Conservation (phyloP, 2,329 filamentous ascomycete genomes). For the Venturia effusa region DNA sequence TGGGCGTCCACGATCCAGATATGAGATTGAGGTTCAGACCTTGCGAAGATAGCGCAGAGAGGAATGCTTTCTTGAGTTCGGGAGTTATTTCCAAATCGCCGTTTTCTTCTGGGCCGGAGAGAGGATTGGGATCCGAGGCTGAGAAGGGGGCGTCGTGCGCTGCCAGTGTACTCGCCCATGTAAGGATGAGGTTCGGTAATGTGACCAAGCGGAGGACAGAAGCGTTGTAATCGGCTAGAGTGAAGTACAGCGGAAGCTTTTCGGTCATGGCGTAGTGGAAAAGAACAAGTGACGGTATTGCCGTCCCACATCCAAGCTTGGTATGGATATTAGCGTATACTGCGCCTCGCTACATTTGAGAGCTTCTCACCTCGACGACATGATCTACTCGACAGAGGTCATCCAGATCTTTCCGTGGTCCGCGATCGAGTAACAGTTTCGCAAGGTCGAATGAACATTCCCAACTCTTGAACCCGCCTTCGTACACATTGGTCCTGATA, state of each 20-base stretch:
- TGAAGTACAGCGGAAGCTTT: constrained; percentile 45
- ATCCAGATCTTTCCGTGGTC: constrained; percentile 38
- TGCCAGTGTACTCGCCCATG: constrained; percentile 38
- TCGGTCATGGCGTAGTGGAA: constrained; percentile 50
- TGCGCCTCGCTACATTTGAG: background rate
- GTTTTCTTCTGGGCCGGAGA: constrained; percentile 25
- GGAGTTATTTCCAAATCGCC: constrained; percentile 56
- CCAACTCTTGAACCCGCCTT: constrained; percentile 85
- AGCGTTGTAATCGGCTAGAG: constrained; percentile 70
- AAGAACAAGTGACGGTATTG: constrained; percentile 59
- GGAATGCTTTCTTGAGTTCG: constrained; percentile 48
- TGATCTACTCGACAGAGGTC: constrained; percentile 38
- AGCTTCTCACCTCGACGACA: constrained; percentile 32
- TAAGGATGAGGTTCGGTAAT: constrained; percentile 64
- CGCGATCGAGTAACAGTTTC: constrained; percentile 45
- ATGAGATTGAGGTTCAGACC: constrained; percentile 53
- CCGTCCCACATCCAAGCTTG: constrained; percentile 69
- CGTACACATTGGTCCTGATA: constrained; percentile 71
- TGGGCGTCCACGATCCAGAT: constrained; percentile 61
- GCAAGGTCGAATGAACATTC: constrained; percentile 75
- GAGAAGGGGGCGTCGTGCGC: constrained; percentile 14
- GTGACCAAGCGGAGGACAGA: constrained; percentile 69
- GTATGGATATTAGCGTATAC: background rate
- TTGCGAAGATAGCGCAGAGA: constrained; percentile 36
- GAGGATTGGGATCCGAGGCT: constrained; percentile 14